Evolutionary conservation across 2,329 filamentous ascomycete genomes (phyloP), one percentile per base, ranked within the genome.

Genomic region (Penicillium sp.): DNA sequence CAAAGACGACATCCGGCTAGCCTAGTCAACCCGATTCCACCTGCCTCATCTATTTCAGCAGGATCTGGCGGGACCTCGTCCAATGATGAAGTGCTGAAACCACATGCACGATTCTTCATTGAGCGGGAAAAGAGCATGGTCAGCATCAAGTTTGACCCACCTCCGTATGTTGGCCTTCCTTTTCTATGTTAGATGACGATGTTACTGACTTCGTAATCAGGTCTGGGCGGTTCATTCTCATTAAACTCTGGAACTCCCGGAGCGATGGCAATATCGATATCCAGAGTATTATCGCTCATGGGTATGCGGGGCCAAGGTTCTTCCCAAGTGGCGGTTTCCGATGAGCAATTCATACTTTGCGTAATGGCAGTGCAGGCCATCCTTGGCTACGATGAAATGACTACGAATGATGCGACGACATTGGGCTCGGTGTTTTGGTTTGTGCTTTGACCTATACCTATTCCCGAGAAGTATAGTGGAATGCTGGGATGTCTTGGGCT

Each of bases 171-270:
- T n/a, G 9, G 39, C 7, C 10, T 18, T 35, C 16, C 37, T 36
- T 24, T 18, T 53, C 2, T 14, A 3, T 6, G 13, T 27, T 54
- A 24, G 3, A 18, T n/a, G 4, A 35, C 27, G 11, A 10, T 19
- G 0, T 46, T 52, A 27, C 53, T 64, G 27, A 61, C 35, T n/a
- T 14, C 2, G 35, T 14, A 14, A n/a, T 35, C 60, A 85, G 83
- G 9, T 91, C 90, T 11, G 91, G 90, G 5, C 85, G 91, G 57
- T 96, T 90, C 73, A 89, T 98, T 54, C 77, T 97, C 43, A 81
- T 98, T 63, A 97, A 97, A 80, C 86, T 97, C 73, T 97, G 92
- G 90, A 92, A 88, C 68, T 89, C 90, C 2, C 85, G 86, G 59
- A 84, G 86, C 27, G 86, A 88, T 50, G 82, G 85, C 4, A 96